phyloP scores from a whole-genome alignment of 805 yeast species.

The Yarrowia sp. region DNA sequence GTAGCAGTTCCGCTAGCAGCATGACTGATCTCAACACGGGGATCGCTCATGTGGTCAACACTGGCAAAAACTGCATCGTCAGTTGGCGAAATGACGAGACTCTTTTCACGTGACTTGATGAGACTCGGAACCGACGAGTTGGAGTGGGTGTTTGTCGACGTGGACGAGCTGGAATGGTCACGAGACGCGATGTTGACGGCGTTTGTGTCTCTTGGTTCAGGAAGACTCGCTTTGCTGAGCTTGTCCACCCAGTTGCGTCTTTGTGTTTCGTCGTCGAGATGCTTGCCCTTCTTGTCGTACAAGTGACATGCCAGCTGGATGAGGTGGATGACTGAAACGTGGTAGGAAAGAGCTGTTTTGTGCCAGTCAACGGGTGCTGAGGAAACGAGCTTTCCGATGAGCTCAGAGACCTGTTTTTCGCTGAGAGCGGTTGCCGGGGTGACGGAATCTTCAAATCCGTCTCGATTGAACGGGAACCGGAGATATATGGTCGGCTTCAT shows the following conservation, averaged over 20 bases:
- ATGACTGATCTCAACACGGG: neutral
- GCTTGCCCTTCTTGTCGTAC: conserved; percentile 17
- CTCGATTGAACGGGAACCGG: conserved; percentile 6
- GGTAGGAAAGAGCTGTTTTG: neutral
- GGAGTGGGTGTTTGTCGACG: neutral
- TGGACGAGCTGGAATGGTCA: neutral
- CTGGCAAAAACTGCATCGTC: conserved; percentile 4
- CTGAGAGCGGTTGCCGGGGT: neutral
- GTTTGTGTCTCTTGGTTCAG: neutral
- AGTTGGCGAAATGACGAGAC: neutral
- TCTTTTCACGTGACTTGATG: neutral
- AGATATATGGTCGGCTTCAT: conserved; percentile 17
- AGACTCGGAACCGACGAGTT: neutral
- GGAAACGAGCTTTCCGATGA: neutral
- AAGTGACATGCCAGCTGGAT: conserved; percentile 1
- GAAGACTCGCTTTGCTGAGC: neutral
- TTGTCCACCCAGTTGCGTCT: conserved; percentile 3
- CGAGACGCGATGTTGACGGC: neutral
- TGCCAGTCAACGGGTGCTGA: neutral
- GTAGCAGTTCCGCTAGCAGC: neutral
- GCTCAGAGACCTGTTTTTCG: neutral
- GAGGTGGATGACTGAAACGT: neutral
- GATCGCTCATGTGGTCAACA: neutral
- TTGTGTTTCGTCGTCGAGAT: neutral
- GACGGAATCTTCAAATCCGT: neutral